Base-by-base conservation (phyloP, 257 asterid genomes). In the Pogostemon cablin region DNA sequence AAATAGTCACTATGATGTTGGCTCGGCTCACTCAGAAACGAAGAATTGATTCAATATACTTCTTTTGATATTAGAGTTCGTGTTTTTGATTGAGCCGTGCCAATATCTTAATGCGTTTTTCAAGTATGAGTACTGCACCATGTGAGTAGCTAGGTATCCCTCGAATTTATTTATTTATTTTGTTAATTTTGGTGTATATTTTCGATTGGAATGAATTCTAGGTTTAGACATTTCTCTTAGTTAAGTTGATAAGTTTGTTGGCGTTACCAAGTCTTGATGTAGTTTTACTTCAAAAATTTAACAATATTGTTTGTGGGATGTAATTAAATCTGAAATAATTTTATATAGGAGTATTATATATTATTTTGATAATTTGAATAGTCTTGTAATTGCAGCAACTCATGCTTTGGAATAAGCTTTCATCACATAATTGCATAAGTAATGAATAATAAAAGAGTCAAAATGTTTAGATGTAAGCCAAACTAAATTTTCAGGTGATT, bases 51-150 rank as follows among this genome's bases (percentile, higher is more conserved):
- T 55, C 4, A 9, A 11, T 6, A 32, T 20, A 17, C 32, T 9
- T 25, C 7, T 4, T 17, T 6, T 2, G 10, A 38, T 4, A 11
- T n/a, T 42, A 12, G 7, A 11, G 12, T 68, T 68, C 20, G 12
- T n/a, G 3, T 62, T 61, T 74, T 20, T 81, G 91, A 87, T 83
- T 87, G 95, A 84, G 89, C 85, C 89, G 88, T 65, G 87, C 87
- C 93, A 87, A 87, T 83, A 87, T 87, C 88, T 74, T 62, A 81
- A 85, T 75, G 83, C 62, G 69, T 59, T 76, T 78, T 85, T 83
- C 82, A 80, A 59, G 9, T 17, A 12, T 44, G 32, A 25, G 32
- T 25, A 1, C 32, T 25, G 32, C 32, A 10, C 17, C 20, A 10
- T 46, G 52, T 12, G 52, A 9, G 49, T 7, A 44, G 49, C 49